Evolutionary conservation across 495 filamentous ascomycete species (phyloP), one percentile per base, ranked within the genome.

Genomic region (Aspergillus nidulans): DNA sequence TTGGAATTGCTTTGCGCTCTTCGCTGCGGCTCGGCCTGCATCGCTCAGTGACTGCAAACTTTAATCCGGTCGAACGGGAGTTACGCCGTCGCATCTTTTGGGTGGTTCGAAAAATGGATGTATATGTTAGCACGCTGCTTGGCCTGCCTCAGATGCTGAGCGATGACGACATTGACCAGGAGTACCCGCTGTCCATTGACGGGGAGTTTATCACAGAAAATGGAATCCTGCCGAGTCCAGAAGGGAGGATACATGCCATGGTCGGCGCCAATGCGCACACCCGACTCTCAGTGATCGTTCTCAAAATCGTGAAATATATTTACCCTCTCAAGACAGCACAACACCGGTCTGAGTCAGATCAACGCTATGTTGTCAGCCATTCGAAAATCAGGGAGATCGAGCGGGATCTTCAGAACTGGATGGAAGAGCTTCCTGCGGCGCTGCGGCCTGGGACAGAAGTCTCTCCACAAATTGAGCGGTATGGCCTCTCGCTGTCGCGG

Each of bases 91-190:
- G 92, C 19, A 81, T 92, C 41, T 97, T 97, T 63, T 96, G 94
- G 82, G 82, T 90, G 23, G 81, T 96, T 46, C 86, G 91, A 30
- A 95, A 94, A 61, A 89, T 97, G 86, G 92, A 97, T 59, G 91
- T 85, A 21, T 96, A 96, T 66, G 89, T 97, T 18, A 91, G 90
- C 49, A 91, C 91, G 6, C 73, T 96, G 44, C 74, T 97, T 16
- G 92, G 92, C 12, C 82, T 97, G 23, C 92, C 92, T 1, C 77
- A 88, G 52, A 87, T 92, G 67, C 77, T 97, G 36, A 88, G 83
- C 58, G 85, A 90, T 48, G 90, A 96, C 45, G 92, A 97, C 63
- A 86, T 97, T 58, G 92, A 97, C 64, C 92, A 97, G 66, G 88
- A 90, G 53, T 81, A 87, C 39, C 92, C 92, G 7, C 69, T 84